Conservation (phyloP, 768 basidiomycete species). For the Tubosaeta sp. region DNA sequence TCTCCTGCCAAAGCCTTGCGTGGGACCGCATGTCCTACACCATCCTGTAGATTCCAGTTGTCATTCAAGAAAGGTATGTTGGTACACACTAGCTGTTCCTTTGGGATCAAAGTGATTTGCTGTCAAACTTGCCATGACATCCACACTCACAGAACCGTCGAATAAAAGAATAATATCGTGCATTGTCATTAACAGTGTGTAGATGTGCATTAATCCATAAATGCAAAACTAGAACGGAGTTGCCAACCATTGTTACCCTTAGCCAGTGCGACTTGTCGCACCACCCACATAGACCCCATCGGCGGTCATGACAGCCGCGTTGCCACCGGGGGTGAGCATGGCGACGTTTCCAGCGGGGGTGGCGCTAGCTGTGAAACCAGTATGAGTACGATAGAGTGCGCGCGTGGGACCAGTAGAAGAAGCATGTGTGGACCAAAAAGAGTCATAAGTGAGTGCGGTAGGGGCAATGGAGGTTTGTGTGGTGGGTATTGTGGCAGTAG, state of each 20-base stretch:
- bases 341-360: constrained; percentile 25
- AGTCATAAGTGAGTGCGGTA: constrained; percentile 50
- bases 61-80: too few relatives aligned
- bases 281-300: constrained; percentile 32
- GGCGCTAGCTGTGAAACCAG: constrained; percentile 26
- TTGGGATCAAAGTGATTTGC: too few relatives aligned
- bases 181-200: constrained; percentile 10
- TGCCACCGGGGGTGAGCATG: constrained; percentile 30
- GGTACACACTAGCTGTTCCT: too few relatives aligned
- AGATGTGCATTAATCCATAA: constrained; percentile 26
- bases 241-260: neutral
- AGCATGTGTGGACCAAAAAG: constrained; percentile 58
- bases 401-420: constrained; percentile 25
- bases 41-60: too few relatives aligned
- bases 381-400: constrained; percentile 28
- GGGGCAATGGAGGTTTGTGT: constrained; percentile 15
- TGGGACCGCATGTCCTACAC: too few relatives aligned
- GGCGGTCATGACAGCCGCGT: constrained; percentile 29
- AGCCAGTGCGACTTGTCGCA: constrained; percentile 3
- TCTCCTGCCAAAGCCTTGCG: too few relatives aligned
- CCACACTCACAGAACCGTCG: neutral
- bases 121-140: neutral
- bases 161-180: neutral
- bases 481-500: constrained; percentile 5
- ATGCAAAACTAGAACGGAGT: neutral